Percentiles rank a stretch among this genome's conserved stretches.
phyloP scores from a whole-genome alignment of 2,329 filamentous ascomycete genomes.

The Trichoderma sp. region DNA sequence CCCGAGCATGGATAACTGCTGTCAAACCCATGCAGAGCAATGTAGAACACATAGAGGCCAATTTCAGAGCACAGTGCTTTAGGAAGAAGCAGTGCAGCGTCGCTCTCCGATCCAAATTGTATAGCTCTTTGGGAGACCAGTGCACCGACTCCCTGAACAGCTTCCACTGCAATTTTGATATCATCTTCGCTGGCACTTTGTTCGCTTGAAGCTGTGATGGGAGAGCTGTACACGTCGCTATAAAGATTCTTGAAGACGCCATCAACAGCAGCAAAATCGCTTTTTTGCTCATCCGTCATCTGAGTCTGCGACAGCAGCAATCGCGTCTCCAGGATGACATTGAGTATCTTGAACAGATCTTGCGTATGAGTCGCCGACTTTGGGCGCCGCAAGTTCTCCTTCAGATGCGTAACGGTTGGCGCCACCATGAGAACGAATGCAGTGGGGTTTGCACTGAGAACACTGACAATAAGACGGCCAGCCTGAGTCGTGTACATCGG shows the following conservation, averaged over 20 bases:
- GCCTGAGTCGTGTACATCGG: constrained; percentile 55
- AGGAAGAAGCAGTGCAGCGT: constrained; percentile 38
- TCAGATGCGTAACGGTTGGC: constrained; percentile 51
- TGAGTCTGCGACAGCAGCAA: constrained; percentile 41
- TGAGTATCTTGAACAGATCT: constrained; percentile 55
- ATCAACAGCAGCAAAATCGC: constrained; percentile 42
- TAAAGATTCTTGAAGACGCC: constrained; percentile 46
- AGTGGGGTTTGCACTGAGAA: constrained; percentile 50
- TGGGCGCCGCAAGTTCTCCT: constrained; percentile 52
- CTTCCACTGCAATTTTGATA: constrained; percentile 45
- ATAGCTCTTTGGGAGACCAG: constrained; percentile 44
- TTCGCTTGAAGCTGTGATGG: constrained; percentile 38
- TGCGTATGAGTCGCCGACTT: constrained; percentile 53
- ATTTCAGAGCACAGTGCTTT: constrained; percentile 42
- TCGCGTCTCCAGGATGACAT: constrained; percentile 52
- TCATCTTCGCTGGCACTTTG: constrained; percentile 41
- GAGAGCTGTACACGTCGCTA: constrained; percentile 45
- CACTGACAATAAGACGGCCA: constrained; percentile 54
- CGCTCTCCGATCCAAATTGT: background rate
- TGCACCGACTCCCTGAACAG: constrained; percentile 49
- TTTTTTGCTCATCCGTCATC: constrained; percentile 41
- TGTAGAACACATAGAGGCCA: constrained; percentile 39
- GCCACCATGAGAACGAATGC: constrained; percentile 53
- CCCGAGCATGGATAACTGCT: constrained; percentile 28
- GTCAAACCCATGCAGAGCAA: constrained; percentile 33